phyloP scores from a whole-genome alignment of 306 rosid genomes.

The Prunus davidiana region DNA sequence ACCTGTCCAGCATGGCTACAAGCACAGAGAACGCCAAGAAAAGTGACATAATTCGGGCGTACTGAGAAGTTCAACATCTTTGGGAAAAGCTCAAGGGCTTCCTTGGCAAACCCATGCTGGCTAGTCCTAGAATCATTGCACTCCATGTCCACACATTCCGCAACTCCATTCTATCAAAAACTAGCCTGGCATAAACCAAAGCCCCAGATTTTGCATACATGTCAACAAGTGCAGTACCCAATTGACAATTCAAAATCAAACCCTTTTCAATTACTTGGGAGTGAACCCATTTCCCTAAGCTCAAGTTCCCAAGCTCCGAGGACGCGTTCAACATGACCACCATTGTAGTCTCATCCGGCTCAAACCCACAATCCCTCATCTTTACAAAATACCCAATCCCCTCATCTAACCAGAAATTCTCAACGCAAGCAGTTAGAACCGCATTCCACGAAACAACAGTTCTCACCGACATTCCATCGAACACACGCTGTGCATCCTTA shows the following conservation, averaged over 20 bases:
- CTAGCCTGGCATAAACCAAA: constrained; percentile 49
- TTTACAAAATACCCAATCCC: constrained; percentile 52
- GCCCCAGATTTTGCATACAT: constrained; percentile 88
- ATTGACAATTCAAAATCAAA: constrained; percentile 51
- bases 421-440: constrained; percentile 66
- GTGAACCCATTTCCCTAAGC: constrained; percentile 77
- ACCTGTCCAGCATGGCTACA: constrained; percentile 89
- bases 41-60: constrained; percentile 70
- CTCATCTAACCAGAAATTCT: constrained; percentile 45
- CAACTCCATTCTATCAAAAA: constrained; percentile 51
- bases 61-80: constrained; percentile 42
- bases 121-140: constrained; percentile 86
- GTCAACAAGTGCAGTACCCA: constrained; percentile 84
- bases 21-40: constrained; percentile 82
- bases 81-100: constrained; percentile 60
- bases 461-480: constrained; percentile 67
- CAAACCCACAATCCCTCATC: constrained; percentile 67
- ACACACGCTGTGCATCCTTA: constrained; percentile 40
- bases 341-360: constrained; percentile 81
- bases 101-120: constrained; percentile 83
- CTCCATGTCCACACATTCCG: constrained; percentile 95
- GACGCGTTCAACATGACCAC: constrained; percentile 63
- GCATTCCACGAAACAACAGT: constrained; percentile 84
- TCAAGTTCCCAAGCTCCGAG: constrained; percentile 78
- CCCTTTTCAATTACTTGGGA: constrained; percentile 57